Conservation (phyloP, 1,284 basidiomycete species). For the Cutaneotrichosporon sp. region DNA sequence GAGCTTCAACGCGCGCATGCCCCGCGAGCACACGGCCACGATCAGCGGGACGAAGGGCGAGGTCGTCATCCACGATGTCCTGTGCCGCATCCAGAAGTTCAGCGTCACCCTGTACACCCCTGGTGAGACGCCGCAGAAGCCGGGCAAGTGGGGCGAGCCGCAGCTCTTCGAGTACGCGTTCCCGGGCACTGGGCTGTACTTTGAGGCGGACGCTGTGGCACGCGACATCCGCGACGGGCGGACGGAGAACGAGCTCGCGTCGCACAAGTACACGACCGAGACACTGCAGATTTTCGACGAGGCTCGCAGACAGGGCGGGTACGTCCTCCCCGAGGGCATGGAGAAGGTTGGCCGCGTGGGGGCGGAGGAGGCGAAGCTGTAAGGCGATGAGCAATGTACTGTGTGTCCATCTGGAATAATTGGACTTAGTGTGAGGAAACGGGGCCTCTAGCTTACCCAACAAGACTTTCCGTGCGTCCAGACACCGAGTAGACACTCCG, state of each 20-base stretch:
- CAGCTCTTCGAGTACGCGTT: constrained; percentile 36
- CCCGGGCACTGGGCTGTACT: constrained; percentile 44
- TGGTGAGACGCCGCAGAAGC: not conserved
- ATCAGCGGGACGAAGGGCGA: constrained; percentile 20
- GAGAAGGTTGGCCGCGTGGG: constrained; percentile 37
- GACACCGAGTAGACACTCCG: too few relatives aligned
- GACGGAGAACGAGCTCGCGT: constrained; percentile 42
- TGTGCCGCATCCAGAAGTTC: constrained; percentile 16
- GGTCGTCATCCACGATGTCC: constrained; percentile 14
- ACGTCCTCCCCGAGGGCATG: constrained; percentile 46
- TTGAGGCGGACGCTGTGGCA: constrained; percentile 55
- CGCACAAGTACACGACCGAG: constrained; percentile 45
- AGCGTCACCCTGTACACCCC: constrained; percentile 9
- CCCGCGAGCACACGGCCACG: constrained; percentile 7
- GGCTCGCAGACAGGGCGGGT: constrained; percentile 47
- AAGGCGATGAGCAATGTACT: too few relatives aligned
- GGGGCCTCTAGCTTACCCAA: too few relatives aligned
- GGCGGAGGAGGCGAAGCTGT: not conserved
- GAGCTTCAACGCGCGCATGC: constrained; percentile 11
- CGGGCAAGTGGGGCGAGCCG: constrained; percentile 22
- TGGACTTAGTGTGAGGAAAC: too few relatives aligned
- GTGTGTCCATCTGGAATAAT: too few relatives aligned
- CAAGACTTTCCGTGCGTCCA: too few relatives aligned
- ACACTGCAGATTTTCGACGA: constrained; percentile 53
- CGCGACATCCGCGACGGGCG: constrained; percentile 46